These are phyloP conservation scores for Volutella citrinella DNA, from an alignment of 2,329 filamentous ascomycete species.

Conservation along the genomic window DNA sequence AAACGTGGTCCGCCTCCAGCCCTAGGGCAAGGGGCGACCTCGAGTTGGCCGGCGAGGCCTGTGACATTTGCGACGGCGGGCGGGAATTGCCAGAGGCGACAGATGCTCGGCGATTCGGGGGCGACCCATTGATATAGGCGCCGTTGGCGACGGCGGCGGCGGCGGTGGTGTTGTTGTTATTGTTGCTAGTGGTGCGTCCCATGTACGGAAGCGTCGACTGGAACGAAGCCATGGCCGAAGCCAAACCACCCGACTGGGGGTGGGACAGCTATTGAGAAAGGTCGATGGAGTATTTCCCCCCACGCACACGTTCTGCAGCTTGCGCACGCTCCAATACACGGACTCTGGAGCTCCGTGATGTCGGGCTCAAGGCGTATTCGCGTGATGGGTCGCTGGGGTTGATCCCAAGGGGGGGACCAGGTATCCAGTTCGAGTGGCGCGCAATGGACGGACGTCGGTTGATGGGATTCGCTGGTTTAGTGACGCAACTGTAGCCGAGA, in stretches of 20 bases:
- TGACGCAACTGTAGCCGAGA: conserved; percentile 30
- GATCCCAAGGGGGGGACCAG: too few relatives aligned
- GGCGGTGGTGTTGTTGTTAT: conserved; percentile 27
- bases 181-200: conserved; percentile 30
- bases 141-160: too few relatives aligned
- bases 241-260: conserved; percentile 12
- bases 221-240: conserved; percentile 22
- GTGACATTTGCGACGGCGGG: conserved; percentile 57
- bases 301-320: conserved; percentile 13
- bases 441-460: too few relatives aligned
- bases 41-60: conserved; percentile 49
- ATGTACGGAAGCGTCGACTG: conserved; percentile 40
- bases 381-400: too few relatives aligned
- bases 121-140: conserved; percentile 31
- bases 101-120: conserved; percentile 47
- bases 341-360: conserved; percentile 15
- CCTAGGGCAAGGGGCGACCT: conserved; percentile 53
- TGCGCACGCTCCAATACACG: conserved; percentile 19
- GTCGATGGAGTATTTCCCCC: conserved; percentile 8
- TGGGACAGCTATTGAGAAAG: conserved; percentile 11
- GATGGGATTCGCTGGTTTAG: conserved; percentile 15
- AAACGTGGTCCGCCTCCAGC: conserved; percentile 51
- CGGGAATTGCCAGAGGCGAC: conserved; percentile 62
- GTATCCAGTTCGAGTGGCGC: too few relatives aligned
- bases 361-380: conserved; percentile 14